These are phyloP conservation scores for Laguncularia racemosa DNA, from an alignment of 345 rosid genomes.

Conservation along the genomic window DNA sequence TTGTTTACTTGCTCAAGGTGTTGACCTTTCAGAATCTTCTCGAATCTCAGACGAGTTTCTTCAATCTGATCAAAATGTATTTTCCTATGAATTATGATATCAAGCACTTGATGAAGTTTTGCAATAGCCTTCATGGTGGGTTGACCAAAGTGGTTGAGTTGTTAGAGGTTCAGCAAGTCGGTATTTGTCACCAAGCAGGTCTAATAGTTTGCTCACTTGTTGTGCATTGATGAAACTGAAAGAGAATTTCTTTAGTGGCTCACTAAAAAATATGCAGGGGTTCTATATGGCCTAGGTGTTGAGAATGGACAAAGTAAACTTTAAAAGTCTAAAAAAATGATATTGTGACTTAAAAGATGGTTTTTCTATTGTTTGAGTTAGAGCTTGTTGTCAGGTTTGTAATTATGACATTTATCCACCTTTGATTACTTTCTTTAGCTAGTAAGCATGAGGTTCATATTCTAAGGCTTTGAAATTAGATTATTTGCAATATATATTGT, in stretches of 20 bases:
- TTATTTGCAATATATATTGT: too few species aligned
- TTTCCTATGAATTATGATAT: conserved; percentile 61
- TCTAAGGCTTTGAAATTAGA: too few species aligned
- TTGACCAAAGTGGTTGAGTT: conserved; percentile 65
- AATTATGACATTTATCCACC: too few species aligned
- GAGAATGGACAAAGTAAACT: conserved; percentile 47
- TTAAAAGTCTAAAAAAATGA: conserved; percentile 14
- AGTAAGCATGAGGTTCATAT: too few species aligned
- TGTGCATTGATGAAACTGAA: conserved; percentile 67
- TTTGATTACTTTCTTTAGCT: too few species aligned
- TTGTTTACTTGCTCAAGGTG: conserved; percentile 72
- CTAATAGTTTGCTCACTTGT: conserved; percentile 72
- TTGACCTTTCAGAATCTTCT: conserved; percentile 56
- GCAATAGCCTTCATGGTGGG: conserved; percentile 73
- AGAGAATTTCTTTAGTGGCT: conserved; percentile 57
- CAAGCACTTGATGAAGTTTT: conserved; percentile 65
- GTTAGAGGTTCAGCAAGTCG: conserved; percentile 61
- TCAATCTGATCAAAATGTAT: conserved; percentile 38
- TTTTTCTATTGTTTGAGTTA: too few species aligned
- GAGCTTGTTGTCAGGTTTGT: too few species aligned
- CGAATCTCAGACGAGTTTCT: conserved; percentile 37
- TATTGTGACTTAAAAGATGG: too few species aligned
- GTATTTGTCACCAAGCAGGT: conserved; percentile 75
- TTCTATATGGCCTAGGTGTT: conserved; percentile 65
- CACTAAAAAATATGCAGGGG: conserved; percentile 62